Base-by-base conservation (phyloP, 106 monocot genomes). In the Phalaenopsis equestris region DNA sequence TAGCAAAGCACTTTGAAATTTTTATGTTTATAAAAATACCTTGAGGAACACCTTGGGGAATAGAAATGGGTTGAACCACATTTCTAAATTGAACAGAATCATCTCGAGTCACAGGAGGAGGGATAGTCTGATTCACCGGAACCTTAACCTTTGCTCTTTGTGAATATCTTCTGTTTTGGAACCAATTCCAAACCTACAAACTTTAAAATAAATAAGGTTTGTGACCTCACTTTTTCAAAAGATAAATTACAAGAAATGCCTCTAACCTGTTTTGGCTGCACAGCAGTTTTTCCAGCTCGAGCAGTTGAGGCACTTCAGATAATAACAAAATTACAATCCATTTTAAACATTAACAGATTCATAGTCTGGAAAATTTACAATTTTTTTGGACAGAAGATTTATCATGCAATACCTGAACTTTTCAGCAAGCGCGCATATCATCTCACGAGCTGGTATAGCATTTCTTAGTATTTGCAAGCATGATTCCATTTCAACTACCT, bases 181-280 rank as follows among this genome's bases (percentile, higher is more conserved):
- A 97, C 96, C 96, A 97, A 77, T 94, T 97, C 96, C 96, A 97
- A n/a, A 97, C 96, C 96, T 97, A 81, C 10, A 87, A 80, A 12
- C 21, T 74, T 42, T 16, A 56, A 41, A 56, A 86, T 80, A 68
- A 82, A 72, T 10, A 56, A 75, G 55, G 7, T 19, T 72, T 67
- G 2, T 48, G 41, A 68, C 14, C 17, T 0, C 7, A 6, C 36
- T 14, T 23, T 41, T 55, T 56, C 38, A 14, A 55, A 78, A 73
- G 39, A 6, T 38, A 78, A 73, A 39, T 2, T 21, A 79, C 42
- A 37, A 47, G 68, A 23, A 80, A 80, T 52, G 72, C 16, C 52
- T 42, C 38, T 78, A 67, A 97, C 94, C 94, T 97, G 97, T 81
- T 94, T 94, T 67, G 97, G 87, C 81, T 94, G 92, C 46, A 97